These are phyloP conservation scores for Phytophthora syringae DNA, from an alignment of 352 stramenopile species.

Conservation along the genomic window DNA sequence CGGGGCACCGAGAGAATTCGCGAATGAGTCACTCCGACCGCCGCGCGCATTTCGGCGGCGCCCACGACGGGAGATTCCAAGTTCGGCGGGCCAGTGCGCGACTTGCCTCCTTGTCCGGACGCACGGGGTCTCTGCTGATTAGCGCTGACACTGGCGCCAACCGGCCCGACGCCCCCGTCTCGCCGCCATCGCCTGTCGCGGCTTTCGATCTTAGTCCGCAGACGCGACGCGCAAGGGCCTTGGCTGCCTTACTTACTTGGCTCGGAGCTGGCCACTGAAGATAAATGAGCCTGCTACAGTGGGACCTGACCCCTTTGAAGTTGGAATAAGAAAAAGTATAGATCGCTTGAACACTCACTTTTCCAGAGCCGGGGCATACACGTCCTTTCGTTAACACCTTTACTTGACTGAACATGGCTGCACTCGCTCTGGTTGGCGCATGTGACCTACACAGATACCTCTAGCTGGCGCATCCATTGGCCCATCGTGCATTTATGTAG, in stretches of 20 bases:
- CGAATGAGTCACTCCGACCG: conserved; percentile 36
- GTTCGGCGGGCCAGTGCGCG: conserved; percentile 1
- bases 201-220: conserved; percentile 35
- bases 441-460: too few relatives aligned
- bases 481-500: too few relatives aligned
- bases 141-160: conserved; percentile 32
- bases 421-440: too few relatives aligned
- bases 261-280: conserved; percentile 22
- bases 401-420: too few relatives aligned
- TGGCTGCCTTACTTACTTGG: too few relatives aligned
- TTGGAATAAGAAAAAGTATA: conserved; percentile 36
- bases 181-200: conserved; percentile 37
- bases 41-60: conserved; percentile 3
- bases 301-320: conserved; percentile 35
- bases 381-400: too few relatives aligned
- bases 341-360: conserved; percentile 26
- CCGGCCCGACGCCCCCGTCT: conserved; percentile 6
- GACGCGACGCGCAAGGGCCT: conserved; percentile 17
- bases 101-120: conserved; percentile 16
- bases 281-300: conserved; percentile 30
- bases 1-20: conserved; percentile 15
- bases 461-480: too few relatives aligned
- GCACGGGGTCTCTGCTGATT: conserved; percentile 18
- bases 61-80: not conserved
- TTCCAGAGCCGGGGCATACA: conserved; percentile 22